These are phyloP conservation scores for Torrubiellomyces zombiae DNA, from an alignment of 2,329 filamentous ascomycete genomes.

Conservation along the genomic window DNA sequence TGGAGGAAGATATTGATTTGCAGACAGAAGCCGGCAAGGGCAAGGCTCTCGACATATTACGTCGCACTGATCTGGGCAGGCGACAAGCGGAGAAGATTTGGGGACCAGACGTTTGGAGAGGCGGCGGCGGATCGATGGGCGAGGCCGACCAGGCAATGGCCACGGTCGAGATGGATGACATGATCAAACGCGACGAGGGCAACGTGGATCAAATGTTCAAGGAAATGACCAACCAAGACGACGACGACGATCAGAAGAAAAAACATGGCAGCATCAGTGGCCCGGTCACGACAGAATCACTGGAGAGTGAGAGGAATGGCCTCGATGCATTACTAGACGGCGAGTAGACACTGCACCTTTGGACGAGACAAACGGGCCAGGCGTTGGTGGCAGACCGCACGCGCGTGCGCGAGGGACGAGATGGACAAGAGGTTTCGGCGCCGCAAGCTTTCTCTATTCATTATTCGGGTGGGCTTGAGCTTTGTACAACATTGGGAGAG, in stretches of 20 bases:
- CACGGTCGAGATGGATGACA: constrained; percentile 12
- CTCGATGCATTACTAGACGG: constrained; percentile 28
- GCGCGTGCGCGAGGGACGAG: too few relatives aligned
- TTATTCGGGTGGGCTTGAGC: too few relatives aligned
- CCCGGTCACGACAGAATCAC: constrained; percentile 22
- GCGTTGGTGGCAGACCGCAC: too few relatives aligned
- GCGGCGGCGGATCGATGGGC: constrained; percentile 13
- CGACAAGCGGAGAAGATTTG: constrained; percentile 33
- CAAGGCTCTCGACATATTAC: constrained; percentile 35
- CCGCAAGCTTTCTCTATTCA: too few relatives aligned
- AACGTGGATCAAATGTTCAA: constrained; percentile 39
- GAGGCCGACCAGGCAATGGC: constrained; percentile 11
- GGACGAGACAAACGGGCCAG: neutral
- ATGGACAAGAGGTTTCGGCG: too few relatives aligned
- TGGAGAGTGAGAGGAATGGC: constrained; percentile 29
- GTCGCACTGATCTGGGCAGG: constrained; percentile 31
- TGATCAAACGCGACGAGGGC: constrained; percentile 23
- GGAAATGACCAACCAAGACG: constrained; percentile 36
- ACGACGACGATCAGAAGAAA: constrained; percentile 26
- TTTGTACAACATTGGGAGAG: too few relatives aligned
- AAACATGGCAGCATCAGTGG: constrained; percentile 13
- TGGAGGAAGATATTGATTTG: constrained; percentile 28
- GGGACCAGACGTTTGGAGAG: constrained; percentile 30
- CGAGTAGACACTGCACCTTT: constrained; percentile 13
- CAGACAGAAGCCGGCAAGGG: constrained; percentile 28